Evolutionary conservation across 257 asterid genomes (phyloP).

Genomic region (Nicotiana undulata): DNA sequence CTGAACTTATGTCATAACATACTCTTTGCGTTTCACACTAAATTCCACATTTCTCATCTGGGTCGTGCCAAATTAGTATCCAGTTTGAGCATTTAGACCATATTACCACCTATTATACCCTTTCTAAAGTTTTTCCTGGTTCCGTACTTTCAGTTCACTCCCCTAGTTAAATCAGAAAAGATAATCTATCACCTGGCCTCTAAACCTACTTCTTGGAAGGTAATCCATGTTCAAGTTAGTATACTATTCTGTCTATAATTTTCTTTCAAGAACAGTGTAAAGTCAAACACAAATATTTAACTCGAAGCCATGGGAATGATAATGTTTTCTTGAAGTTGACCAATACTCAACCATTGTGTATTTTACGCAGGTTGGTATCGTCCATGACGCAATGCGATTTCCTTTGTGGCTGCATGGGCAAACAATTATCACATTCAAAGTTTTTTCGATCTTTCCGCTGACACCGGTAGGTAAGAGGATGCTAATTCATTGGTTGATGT

Average conservation of each 20-base stretch:
- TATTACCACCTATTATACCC: background rate
- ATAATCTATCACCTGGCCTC: background rate
- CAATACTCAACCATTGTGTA: background rate
- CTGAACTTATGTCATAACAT: background rate
- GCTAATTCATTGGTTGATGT: constrained; percentile 12
- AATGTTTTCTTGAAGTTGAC: background rate
- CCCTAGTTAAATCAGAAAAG: background rate
- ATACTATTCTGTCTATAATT: background rate
- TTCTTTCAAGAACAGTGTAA: background rate
- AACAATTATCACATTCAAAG: constrained; percentile 64
- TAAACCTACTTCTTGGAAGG: background rate
- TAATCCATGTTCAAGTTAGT: background rate
- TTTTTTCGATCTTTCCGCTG: constrained; percentile 71
- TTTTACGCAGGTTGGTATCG: constrained; percentile 73
- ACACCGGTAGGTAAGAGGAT: constrained; percentile 76
- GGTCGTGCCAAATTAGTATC: background rate
- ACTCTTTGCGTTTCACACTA: background rate
- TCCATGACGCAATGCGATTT: constrained; percentile 78
- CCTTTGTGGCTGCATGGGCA: constrained; percentile 95
- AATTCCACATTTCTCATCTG: background rate
- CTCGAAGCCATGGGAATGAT: background rate
- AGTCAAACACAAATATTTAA: background rate
- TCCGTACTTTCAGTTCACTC: background rate
- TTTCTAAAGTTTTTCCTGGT: background rate
- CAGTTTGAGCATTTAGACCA: background rate